phyloP scores from a whole-genome alignment of 495 filamentous ascomycete species.

The Trichoderma virens region DNA sequence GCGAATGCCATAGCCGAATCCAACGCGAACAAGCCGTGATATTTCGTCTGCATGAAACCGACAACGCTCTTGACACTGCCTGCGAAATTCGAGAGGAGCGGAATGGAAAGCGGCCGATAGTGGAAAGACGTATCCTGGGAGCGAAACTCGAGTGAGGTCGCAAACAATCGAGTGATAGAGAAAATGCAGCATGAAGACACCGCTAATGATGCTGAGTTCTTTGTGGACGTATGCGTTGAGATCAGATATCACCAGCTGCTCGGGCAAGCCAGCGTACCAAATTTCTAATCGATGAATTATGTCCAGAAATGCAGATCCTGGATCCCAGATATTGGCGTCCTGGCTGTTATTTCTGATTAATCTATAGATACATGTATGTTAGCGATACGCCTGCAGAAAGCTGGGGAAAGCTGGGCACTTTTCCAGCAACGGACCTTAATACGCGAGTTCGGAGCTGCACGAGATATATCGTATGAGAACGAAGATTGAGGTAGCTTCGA shows the following conservation, averaged over 20 bases:
- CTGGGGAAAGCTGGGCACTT: not conserved
- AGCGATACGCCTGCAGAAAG: not conserved
- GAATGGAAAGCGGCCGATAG: constrained; percentile 9
- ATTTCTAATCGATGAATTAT: constrained; percentile 8
- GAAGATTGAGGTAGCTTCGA: not conserved
- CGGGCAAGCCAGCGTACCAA: constrained; percentile 7
- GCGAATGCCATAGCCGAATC: constrained; percentile 1
- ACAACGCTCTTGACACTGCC: constrained; percentile 12
- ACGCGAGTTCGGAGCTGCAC: constrained; percentile 11
- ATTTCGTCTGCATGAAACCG: constrained; percentile 12
- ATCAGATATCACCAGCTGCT: constrained; percentile 10
- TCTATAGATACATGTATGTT: not conserved
- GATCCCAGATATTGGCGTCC: constrained; percentile 1
- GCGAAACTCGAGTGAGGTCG: constrained; percentile 6
- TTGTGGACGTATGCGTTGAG: constrained; percentile 11
- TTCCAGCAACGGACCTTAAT: not conserved
- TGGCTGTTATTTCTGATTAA: not conserved
- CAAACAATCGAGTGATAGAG: constrained; percentile 9
- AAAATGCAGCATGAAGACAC: constrained; percentile 12
- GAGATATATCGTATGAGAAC: constrained; percentile 10
- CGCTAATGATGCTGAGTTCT: constrained; percentile 11
- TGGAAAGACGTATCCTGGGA: constrained; percentile 12
- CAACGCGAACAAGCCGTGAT: constrained; percentile 6
- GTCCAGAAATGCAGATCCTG: constrained; percentile 6
- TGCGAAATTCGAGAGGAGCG: not conserved